Evolutionary conservation across 2,329 filamentous ascomycete species (phyloP).

Genomic region (Pezicula neosporulosa): DNA sequence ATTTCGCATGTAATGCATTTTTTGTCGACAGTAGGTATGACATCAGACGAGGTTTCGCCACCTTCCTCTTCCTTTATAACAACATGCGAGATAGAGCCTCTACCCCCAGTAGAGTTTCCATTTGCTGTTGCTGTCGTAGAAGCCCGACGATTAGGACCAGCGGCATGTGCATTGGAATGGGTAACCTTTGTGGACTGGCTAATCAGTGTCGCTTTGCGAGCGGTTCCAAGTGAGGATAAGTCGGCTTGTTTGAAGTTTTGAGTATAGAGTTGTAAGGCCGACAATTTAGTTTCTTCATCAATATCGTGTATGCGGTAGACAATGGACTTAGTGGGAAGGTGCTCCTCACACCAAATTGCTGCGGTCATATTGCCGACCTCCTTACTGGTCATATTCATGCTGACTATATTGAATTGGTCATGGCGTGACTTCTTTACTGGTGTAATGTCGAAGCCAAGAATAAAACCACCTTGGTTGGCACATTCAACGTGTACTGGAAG

Average conservation of each 20-base stretch:
- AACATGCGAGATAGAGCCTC: conserved; percentile 21
- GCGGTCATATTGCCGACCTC: conserved; percentile 84
- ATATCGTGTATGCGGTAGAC: conserved; percentile 78
- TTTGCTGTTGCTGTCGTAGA: conserved; percentile 46
- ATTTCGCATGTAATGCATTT: conserved; percentile 62
- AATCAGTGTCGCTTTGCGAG: conserved; percentile 76
- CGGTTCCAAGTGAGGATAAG: conserved; percentile 82
- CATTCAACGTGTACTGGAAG: conserved; percentile 75
- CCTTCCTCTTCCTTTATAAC: conserved; percentile 21
- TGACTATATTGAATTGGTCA: conserved; percentile 77
- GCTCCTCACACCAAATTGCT: conserved; percentile 87
- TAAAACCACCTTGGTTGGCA: conserved; percentile 78
- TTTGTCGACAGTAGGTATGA: conserved; percentile 34
- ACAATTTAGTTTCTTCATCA: conserved; percentile 67
- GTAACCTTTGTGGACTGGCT: conserved; percentile 32
- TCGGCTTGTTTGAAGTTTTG: conserved; percentile 95
- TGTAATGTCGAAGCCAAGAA: conserved; percentile 84
- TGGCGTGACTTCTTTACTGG: conserved; percentile 86
- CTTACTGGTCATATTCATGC: conserved; percentile 54
- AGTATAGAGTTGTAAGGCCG: conserved; percentile 81
- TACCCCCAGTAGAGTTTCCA: conserved; percentile 13
- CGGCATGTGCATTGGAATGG: conserved; percentile 19
- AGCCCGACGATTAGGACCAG: conserved; percentile 45
- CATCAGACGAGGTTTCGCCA: conserved; percentile 2
- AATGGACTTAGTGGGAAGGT: conserved; percentile 66